Conservation (phyloP, 2,329 filamentous ascomycete genomes). For the Ascochyta clinopodiicola region DNA sequence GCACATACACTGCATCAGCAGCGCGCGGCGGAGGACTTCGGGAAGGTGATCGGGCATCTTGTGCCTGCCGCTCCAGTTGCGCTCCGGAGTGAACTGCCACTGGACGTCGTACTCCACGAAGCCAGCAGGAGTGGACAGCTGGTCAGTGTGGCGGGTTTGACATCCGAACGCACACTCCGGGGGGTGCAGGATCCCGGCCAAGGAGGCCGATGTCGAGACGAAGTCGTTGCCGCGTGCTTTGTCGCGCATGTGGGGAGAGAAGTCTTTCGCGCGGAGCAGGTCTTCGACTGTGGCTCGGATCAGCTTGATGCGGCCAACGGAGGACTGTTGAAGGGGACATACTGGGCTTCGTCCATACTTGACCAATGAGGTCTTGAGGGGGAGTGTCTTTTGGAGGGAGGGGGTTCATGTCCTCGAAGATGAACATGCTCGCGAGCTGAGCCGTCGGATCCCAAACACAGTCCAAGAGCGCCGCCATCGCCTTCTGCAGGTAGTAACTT, state of each 20-base stretch:
- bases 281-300: background rate
- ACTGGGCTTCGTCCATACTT: background rate
- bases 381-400: background rate
- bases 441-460: background rate
- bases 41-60: background rate
- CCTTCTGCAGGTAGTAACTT: background rate
- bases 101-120: background rate
- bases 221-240: background rate
- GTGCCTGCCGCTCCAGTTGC: background rate
- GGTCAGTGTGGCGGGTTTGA: background rate
- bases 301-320: background rate
- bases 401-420: background rate
- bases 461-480: background rate
- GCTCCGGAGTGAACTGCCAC: background rate
- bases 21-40: background rate
- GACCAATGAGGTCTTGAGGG: background rate
- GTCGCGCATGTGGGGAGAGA: background rate
- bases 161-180: background rate
- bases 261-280: background rate
- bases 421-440: background rate
- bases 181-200: background rate
- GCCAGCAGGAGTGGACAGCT: background rate
- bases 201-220: background rate
- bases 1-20: background rate
- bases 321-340: background rate